Conservation (phyloP, 148 eudicot species). For the Cornus suecica region DNA sequence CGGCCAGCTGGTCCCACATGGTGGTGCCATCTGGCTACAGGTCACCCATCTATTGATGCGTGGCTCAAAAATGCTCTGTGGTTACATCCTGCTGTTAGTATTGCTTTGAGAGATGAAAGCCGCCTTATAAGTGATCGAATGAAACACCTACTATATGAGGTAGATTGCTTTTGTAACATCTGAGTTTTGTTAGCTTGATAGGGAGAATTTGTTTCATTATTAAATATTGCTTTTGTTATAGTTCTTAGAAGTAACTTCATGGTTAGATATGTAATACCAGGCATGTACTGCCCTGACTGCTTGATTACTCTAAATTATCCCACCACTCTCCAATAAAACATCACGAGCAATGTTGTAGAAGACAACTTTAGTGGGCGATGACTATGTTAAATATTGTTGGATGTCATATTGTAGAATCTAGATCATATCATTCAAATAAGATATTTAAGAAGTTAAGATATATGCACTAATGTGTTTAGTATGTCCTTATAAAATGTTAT, state of each 20-base stretch:
- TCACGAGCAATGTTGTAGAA: too few relatives aligned
- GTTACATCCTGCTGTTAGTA: conserved; percentile 91
- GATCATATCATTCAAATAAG: background rate
- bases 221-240: background rate
- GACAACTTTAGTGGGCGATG: background rate
- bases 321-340: too few relatives aligned
- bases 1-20: conserved; percentile 89
- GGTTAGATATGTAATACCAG: background rate
- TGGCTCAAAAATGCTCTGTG: conserved; percentile 87
- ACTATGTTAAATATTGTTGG: background rate
- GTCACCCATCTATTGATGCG: conserved; percentile 49
- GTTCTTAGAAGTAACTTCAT: too few relatives aligned
- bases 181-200: background rate
- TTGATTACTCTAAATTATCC: too few relatives aligned
- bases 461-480: too few relatives aligned
- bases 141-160: conserved; percentile 95
- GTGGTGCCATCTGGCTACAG: conserved; percentile 94
- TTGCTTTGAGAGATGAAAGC: conserved; percentile 93
- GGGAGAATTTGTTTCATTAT: background rate
- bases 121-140: conserved; percentile 87
- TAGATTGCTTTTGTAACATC: conserved; percentile 23
- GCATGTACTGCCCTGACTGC: too few relatives aligned
- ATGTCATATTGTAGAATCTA: background rate
- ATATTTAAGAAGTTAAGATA: too few relatives aligned
- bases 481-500: background rate